Base-by-base conservation (phyloP, 1,139 yeast species). In the Fermentozyma sake region DNA sequence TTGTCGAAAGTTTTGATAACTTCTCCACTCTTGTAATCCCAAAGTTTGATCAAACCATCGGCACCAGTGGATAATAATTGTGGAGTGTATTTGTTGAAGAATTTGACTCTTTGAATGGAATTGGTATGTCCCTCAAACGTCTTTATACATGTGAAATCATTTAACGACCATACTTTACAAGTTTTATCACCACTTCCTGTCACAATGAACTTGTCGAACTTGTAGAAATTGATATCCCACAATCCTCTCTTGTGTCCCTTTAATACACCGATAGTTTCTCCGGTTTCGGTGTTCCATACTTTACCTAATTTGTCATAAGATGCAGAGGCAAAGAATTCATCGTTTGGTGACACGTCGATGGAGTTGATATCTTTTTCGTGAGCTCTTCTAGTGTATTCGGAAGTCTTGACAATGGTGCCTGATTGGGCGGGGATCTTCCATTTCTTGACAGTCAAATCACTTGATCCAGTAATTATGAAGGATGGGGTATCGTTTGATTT, bases 291-390 rank as follows among this genome's bases (percentile, higher is more conserved):
- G 46, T 83, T 79, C 97, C 97, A 93, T 4, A 91, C 61, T 52
- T 93, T 91, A 37, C 83, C 93, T 3, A 89, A 71, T 46, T 89
- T 84, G 52, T 91, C 99, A 53, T 84, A 95, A n/a, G 96, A 84
- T 2, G 96, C 97, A 4, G 96, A 82, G 1, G 96, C 97, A 48
- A 91, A 78, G 36, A 69, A 66, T 39, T 80, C 82, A 55, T 91
- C 94, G 47, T 89, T 87, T 8, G 96, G 95, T 5, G 96, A 72
- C 3, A 91, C 68, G 39, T 86, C 96, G 28, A 93, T 61, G 3
- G 93, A 75, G 48, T 91, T 93, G 34, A 91, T 89, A 54, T 91
- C 96, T 53, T 91, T 91, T 31, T 91, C 98, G 54, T 91, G 99
- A 0, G 96, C 98, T 48, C 91, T 76, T 62, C 96, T 75, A 0